A percentile compares a stretch with the other conserved stretches of the same genome.
phyloP scores from a whole-genome alignment of 148 eudicot species.

The Linanthus parryae region DNA sequence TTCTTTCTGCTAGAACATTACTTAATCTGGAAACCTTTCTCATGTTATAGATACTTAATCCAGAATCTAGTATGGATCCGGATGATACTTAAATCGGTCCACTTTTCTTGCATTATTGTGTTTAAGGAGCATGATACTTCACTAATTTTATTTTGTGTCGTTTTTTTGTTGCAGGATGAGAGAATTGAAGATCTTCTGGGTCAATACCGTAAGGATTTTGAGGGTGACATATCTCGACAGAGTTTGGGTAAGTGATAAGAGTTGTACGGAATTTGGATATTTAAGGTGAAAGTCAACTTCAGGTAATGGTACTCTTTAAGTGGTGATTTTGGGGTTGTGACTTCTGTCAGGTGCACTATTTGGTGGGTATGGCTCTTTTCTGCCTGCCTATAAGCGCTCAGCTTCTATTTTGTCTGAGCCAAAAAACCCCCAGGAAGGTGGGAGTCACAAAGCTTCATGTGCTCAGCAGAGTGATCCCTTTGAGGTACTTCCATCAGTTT shows the following conservation, averaged over 20 bases:
- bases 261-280: no score
- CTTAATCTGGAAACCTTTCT: no score
- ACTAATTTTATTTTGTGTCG: not conserved
- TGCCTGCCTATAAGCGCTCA: conserved; percentile 26
- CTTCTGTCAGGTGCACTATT: conserved; percentile 30
- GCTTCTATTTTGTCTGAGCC: conserved; percentile 17
- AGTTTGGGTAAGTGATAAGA: conserved; percentile 33
- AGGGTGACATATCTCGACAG: conserved; percentile 31
- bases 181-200: conserved; percentile 40
- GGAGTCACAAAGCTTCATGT: conserved; percentile 17
- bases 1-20: not conserved
- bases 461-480: conserved; percentile 19
- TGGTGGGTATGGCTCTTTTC: conserved; percentile 48
- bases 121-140: no score
- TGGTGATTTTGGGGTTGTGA: not conserved
- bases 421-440: conserved; percentile 6
- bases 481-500: conserved; percentile 16
- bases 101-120: no score
- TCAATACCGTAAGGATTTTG: conserved; percentile 40
- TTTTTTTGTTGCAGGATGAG: conserved; percentile 22
- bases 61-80: no score
- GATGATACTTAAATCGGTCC: no score
- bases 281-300: no score
- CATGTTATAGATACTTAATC: no score
- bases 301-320: not conserved